Evolutionary conservation across 495 filamentous ascomycete genomes (phyloP), one percentile per base, ranked within the genome.

Genomic region (Lineolata rhizophorae): DNA sequence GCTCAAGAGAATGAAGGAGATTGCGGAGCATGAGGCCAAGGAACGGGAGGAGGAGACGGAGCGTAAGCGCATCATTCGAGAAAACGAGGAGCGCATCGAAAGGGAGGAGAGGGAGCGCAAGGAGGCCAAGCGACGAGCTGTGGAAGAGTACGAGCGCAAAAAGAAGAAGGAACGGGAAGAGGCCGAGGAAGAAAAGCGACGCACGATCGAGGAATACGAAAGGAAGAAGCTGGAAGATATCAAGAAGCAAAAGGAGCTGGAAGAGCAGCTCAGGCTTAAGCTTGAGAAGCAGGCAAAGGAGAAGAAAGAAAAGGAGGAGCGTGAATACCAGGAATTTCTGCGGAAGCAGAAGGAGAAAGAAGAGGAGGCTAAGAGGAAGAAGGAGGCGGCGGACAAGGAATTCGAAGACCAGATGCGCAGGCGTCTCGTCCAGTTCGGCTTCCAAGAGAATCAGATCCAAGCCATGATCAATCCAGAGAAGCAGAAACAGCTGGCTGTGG

Each of bases 391-490:
- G 17, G 43, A 48, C 18, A 32, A 34, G 18, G 39, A 40, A 20
- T 30, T 48, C 20, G 42, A 43, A 20, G 36, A 42, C 2, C 18
- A 31, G 20, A 48, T 48, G 45, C 39, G 37, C 29, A 43, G 43
- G 24, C 42, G 43, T 26, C 39, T 48, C 6, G 36, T 36, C 20
- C 31, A 43, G n/a, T 45, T 48, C 28, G 52, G 52, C 20, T 56
- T 49, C 29, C 43, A 46, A 21, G 41, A 53, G 19, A 46, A 50
- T 16, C 49, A 54, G 29, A 56, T 56, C 31, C 41, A 54, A 19
- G 42, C 39, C 20, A 47, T 52, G 47, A 37, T 52, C 32, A 39
- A 52, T 29, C 46, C 46, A n/a, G 46, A 43, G 34, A 45, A 42
- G 28, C 31, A 31, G 14, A 27, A 38, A 18, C 30, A 46, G 29